Evolutionary conservation across 352 stramenopile species (phyloP).

Genomic region (Thalassiosira exigua): DNA sequence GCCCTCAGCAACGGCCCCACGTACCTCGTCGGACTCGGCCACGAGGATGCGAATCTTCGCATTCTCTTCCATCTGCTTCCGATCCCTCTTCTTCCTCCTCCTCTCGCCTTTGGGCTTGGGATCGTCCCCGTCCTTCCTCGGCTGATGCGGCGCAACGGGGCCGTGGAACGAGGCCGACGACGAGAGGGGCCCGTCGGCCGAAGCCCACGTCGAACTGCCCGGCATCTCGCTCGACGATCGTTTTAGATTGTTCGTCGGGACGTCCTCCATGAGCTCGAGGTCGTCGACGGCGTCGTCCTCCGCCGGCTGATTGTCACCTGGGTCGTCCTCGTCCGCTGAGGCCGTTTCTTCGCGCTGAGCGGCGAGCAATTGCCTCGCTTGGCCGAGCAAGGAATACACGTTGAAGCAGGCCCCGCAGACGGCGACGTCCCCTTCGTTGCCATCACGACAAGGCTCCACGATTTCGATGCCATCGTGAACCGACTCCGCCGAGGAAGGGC

Average conservation of each 20-base stretch:
- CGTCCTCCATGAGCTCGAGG: slow-evolving; percentile 43
- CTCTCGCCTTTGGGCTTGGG: slow-evolving; percentile 15
- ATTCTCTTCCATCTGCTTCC: slow-evolving; percentile 56
- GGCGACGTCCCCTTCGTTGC: slow-evolving; percentile 72
- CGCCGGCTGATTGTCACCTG: slow-evolving; percentile 59
- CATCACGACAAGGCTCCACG: slow-evolving; percentile 7
- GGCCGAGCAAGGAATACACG: slow-evolving; percentile 89
- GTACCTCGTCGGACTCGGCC: slow-evolving; percentile 58
- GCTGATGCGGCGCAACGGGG: slow-evolving; percentile 17
- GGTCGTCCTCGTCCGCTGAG: slow-evolving; percentile 62
- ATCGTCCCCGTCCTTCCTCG: slow-evolving; percentile 24
- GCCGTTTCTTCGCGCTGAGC: slow-evolving; percentile 47
- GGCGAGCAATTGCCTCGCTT: slow-evolving; percentile 68
- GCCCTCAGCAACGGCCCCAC: too few species aligned
- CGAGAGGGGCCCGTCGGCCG: slow-evolving; percentile 19
- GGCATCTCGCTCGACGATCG: slow-evolving; percentile 5
- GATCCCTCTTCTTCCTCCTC: slow-evolving; percentile 50
- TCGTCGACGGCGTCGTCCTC: slow-evolving; percentile 74
- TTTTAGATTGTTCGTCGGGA: slow-evolving; percentile 22
- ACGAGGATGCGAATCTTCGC: slow-evolving; percentile 46
- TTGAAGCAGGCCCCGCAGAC: slow-evolving; percentile 89
- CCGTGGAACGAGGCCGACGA: slow-evolving; percentile 41
- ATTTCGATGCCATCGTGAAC: not conserved
- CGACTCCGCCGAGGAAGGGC: not conserved
- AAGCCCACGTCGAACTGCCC: not conserved